Conservation (phyloP, 495 filamentous ascomycete genomes). For the Penicillium waksmanii region DNA sequence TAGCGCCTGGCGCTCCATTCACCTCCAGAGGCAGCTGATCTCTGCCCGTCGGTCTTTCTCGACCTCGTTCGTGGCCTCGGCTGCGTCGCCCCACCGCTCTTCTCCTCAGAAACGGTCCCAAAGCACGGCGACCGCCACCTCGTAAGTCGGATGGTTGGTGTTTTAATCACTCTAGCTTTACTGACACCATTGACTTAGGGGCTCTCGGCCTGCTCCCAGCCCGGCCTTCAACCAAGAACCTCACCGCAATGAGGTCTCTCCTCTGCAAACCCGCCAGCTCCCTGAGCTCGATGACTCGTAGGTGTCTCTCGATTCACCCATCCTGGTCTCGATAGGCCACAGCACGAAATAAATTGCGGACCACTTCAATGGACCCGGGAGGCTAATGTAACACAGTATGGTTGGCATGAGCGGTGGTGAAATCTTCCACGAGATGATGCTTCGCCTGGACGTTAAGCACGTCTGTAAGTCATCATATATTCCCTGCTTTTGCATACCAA, state of each 20-base stretch:
- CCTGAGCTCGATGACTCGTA: conserved; percentile 76
- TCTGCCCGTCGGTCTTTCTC: conserved; percentile 47
- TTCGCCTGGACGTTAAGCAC: conserved; percentile 87
- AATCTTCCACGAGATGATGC: conserved; percentile 99
- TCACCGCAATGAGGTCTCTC: conserved; percentile 67
- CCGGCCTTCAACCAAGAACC: conserved; percentile 71
- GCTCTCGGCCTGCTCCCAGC: conserved; percentile 62
- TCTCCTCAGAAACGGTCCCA: conserved; percentile 50
- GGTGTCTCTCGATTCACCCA: conserved; percentile 21
- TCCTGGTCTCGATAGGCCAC: neutral
- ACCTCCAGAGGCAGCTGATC: conserved; percentile 45
- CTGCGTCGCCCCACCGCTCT: conserved; percentile 51
- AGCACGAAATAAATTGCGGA: neutral
- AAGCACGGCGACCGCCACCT: conserved; percentile 52
- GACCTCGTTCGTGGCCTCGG: conserved; percentile 44
- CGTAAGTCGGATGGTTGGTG: conserved; percentile 39
- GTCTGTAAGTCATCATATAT: conserved; percentile 66
- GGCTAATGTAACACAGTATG: conserved; percentile 60
- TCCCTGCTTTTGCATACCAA: neutral
- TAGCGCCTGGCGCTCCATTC: conserved; percentile 49
- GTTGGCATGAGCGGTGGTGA: conserved; percentile 94
- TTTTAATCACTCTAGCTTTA: neutral
- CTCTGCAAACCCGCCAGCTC: conserved; percentile 62
- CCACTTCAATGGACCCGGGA: neutral
- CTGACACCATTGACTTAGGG: conserved; percentile 24